Conservation (phyloP, 2,329 filamentous ascomycete genomes). For the Clonostachys rhizophaga region DNA sequence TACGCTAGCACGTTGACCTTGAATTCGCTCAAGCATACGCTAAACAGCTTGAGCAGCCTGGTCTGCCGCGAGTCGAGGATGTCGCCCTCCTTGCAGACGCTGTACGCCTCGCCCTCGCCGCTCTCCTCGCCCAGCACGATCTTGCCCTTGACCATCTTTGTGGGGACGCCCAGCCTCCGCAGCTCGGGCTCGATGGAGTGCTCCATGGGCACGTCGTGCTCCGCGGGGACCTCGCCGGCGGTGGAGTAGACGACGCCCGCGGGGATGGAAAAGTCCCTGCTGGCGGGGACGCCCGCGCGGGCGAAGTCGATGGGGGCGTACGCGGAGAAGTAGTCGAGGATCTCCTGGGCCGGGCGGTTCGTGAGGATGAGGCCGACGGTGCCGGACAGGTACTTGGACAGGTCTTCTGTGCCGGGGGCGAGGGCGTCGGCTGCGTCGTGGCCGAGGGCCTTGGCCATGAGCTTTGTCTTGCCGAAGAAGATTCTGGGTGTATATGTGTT, state of each 20-base stretch:
- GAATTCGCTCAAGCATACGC: conserved; percentile 87
- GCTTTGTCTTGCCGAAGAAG: conserved; percentile 99
- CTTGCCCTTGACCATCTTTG: conserved; percentile 81
- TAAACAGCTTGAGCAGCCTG: conserved; percentile 88
- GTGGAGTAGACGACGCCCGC: conserved; percentile 76
- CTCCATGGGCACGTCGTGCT: conserved; percentile 81
- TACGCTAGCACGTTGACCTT: conserved; percentile 73
- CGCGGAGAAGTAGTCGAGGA: conserved; percentile 68
- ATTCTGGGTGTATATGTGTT: conserved; percentile 47
- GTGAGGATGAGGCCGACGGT: conserved; percentile 90
- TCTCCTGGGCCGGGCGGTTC: conserved; percentile 62
- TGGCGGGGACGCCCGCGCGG: conserved; percentile 73
- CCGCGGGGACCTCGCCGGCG: conserved; percentile 72
- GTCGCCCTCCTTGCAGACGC: conserved; percentile 81
- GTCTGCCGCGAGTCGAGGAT: conserved; percentile 88
- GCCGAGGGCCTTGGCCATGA: conserved; percentile 95
- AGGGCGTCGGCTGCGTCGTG: conserved; percentile 71
- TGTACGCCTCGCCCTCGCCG: conserved; percentile 57
- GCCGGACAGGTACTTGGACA: conserved; percentile 68
- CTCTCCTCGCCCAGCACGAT: conserved; percentile 63
- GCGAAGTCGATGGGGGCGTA: conserved; percentile 84
- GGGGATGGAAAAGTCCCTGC: conserved; percentile 75
- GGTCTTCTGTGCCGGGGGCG: conserved; percentile 69
- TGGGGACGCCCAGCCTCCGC: conserved; percentile 84
- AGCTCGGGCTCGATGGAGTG: conserved; percentile 89